Evolutionary conservation across 1,284 basidiomycete species (phyloP), one percentile per base, ranked within the genome.

Genomic region (Fistulina hepatica): DNA sequence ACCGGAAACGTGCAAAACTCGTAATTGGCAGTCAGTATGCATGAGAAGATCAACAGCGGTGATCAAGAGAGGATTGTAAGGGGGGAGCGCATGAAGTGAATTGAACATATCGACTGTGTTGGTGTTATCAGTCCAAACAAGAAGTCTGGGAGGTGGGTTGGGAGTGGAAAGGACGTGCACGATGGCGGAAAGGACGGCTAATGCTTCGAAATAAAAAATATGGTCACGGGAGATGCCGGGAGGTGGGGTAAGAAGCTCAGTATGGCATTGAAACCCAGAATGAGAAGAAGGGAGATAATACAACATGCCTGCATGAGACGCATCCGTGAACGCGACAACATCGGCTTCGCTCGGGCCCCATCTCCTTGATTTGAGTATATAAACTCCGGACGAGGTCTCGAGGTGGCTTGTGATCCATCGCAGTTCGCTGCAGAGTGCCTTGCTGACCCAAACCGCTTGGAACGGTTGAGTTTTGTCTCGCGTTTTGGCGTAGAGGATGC

Each of bases 91-190:
- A 1, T 44, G 34, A 4, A 66, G 38, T 0, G 55, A 44, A 36
- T 52, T 44, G 44, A 65, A 67, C 5, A 64, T 54, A 16, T 54
- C 39, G 3, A 62, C 57, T 0, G 53, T 54, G 44, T 60, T 58
- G 0, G 35, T 17, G 41, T 55, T 64, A 41, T 67, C 60, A 2
- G 59, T 52, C 34, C 45, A 57, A 12, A 57, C 49, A 19, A 49
- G 28, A 23, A 57, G 37, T 10, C 5, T 27, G 2, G 31, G 16
- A 17, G 21, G 27, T 11, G 42, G 6, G 3, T 30, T 16, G 7
- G 27, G 7, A 16, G n/a, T 12, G 17, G 27, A 6, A 6, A 6
- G 27, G 6, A n/a, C 17, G 27, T 30, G n/a, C 27, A 43, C 34
- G 1, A 61, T 34, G 0, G 54, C 53, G 1, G 47, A 38, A 2